phyloP scores from a whole-genome alignment of 2,329 filamentous ascomycete genomes.

The Diaporthe citriasiana region DNA sequence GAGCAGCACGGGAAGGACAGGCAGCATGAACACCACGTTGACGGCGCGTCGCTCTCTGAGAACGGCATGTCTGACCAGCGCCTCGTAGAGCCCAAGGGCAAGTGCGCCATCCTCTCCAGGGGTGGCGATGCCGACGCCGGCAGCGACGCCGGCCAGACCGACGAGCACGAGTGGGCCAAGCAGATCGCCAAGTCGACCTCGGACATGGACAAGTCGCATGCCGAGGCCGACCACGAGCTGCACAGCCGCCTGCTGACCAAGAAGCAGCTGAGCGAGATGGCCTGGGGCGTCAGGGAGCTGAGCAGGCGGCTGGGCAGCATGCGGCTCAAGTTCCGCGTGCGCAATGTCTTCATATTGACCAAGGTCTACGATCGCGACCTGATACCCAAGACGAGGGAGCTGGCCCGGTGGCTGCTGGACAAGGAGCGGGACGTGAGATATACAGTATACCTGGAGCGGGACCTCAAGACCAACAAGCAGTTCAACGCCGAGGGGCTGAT shows the following conservation, averaged over 20 bases:
- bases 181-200: conserved; percentile 61
- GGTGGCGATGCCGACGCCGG: conserved; percentile 55
- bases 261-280: conserved; percentile 96
- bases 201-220: conserved; percentile 42
- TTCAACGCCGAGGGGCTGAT: conserved; percentile 82
- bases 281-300: conserved; percentile 92
- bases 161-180: conserved; percentile 69
- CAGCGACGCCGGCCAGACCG: conserved; percentile 64
- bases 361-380: conserved; percentile 91
- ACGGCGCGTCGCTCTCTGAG: conserved; percentile 44
- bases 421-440: conserved; percentile 77
- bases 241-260: conserved; percentile 88
- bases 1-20: conserved; percentile 42
- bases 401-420: conserved; percentile 85
- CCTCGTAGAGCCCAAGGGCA: conserved; percentile 54
- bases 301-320: conserved; percentile 89
- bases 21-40: conserved; percentile 39
- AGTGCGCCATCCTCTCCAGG: conserved; percentile 50
- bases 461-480: conserved; percentile 75
- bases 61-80: conserved; percentile 45
- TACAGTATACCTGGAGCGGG: conserved; percentile 86
- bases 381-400: conserved; percentile 81
- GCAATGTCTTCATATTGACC: conserved; percentile 87
- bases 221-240: conserved; percentile 51
- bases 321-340: conserved; percentile 84